These are phyloP conservation scores for Mallotus japonicus DNA, from an alignment of 441 rosid species.

Conservation along the genomic window DNA sequence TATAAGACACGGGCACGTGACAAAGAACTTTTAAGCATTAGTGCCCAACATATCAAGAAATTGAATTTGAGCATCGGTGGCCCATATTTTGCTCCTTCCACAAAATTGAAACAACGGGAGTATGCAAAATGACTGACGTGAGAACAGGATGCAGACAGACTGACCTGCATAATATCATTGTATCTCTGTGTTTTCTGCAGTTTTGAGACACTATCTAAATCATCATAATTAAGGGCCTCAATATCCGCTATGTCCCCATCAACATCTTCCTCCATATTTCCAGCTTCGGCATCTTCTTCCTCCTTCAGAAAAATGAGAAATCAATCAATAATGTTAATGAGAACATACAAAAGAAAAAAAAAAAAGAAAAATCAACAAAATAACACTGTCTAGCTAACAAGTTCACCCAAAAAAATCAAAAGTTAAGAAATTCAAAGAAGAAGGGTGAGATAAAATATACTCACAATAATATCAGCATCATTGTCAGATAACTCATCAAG, in stretches of 20 bases:
- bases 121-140: background rate
- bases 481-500: slow-evolving; percentile 91
- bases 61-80: background rate
- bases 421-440: background rate
- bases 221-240: slow-evolving; percentile 75
- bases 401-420: background rate
- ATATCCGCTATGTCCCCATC: slow-evolving; percentile 67
- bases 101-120: background rate
- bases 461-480: slow-evolving; percentile 64
- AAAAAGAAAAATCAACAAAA: background rate
- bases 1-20: too few relatives aligned
- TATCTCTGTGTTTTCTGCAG: slow-evolving; percentile 73
- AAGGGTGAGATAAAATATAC: slow-evolving; percentile 15
- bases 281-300: slow-evolving; percentile 56
- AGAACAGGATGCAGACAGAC: slow-evolving; percentile 17
- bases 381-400: too few relatives aligned
- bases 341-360: too few relatives aligned
- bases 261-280: slow-evolving; percentile 68
- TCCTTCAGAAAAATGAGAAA: slow-evolving; percentile 38
- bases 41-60: background rate
- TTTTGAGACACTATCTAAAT: slow-evolving; percentile 76
- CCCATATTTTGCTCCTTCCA: background rate
- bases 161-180: slow-evolving; percentile 74
- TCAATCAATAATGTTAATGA: background rate
- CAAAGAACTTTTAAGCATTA: too few relatives aligned